These are phyloP conservation scores for Viridothelium virens DNA, from an alignment of 495 filamentous ascomycete species.

Conservation along the genomic window DNA sequence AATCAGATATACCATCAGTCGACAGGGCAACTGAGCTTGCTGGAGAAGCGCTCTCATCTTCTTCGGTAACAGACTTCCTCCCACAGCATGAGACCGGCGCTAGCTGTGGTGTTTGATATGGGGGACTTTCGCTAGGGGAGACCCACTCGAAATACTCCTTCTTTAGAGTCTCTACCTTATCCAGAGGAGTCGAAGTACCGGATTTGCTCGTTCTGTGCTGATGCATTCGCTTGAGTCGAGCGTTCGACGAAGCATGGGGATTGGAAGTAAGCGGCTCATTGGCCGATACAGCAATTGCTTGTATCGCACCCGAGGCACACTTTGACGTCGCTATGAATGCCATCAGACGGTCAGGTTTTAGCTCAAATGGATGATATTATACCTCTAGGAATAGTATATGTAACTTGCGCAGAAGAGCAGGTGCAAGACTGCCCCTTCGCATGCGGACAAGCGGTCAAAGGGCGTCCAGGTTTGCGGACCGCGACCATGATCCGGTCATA, in stretches of 20 bases:
- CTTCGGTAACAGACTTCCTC: background rate
- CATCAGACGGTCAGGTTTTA: background rate
- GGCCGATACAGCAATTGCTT: slow-evolving; percentile 3
- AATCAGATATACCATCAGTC: background rate
- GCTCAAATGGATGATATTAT: background rate
- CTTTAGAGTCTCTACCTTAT: background rate
- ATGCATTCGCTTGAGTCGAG: slow-evolving; percentile 6
- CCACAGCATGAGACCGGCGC: background rate
- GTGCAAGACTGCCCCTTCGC: background rate
- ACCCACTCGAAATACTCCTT: background rate
- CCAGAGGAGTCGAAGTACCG: background rate
- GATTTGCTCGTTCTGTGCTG: slow-evolving; percentile 1
- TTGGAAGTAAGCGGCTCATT: slow-evolving; percentile 3
- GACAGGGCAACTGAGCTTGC: background rate
- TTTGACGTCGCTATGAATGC: slow-evolving; percentile 4
- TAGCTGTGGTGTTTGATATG: background rate
- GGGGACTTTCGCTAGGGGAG: background rate
- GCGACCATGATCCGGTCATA: slow-evolving; percentile 14
- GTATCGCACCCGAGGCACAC: background rate
- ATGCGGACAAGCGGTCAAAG: slow-evolving; percentile 14
- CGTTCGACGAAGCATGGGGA: background rate
- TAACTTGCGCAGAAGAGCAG: slow-evolving; percentile 10
- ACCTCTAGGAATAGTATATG: slow-evolving; percentile 10
- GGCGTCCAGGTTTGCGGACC: slow-evolving; percentile 14
- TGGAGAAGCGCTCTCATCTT: slow-evolving; percentile 1